Conservation (phyloP, 441 rosid species). For the Cnidoscolus chayamansa region DNA sequence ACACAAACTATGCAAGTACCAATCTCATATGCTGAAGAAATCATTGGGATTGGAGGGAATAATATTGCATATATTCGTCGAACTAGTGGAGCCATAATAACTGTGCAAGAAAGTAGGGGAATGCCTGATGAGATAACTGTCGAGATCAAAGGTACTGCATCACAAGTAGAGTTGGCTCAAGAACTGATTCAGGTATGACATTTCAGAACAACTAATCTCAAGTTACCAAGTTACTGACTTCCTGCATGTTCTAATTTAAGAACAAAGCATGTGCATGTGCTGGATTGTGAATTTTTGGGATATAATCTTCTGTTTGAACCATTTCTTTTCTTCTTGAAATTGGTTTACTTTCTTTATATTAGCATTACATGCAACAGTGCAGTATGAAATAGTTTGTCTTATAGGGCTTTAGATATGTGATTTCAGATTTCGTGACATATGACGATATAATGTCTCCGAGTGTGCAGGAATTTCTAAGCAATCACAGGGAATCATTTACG, state of each 20-base stretch:
- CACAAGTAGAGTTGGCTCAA: constrained; percentile 49
- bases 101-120: constrained; percentile 39
- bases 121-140: constrained; percentile 41
- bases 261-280: background rate
- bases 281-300: background rate
- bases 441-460: background rate
- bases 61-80: constrained; percentile 47
- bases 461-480: constrained; percentile 37
- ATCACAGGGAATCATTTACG: constrained; percentile 33
- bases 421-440: background rate
- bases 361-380: too few relatives aligned
- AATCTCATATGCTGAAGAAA: constrained; percentile 49
- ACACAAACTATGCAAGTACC: constrained; percentile 55
- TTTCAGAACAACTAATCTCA: background rate
- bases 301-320: background rate
- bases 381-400: background rate
- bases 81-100: constrained; percentile 40
- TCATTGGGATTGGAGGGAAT: constrained; percentile 46
- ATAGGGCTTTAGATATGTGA: background rate
- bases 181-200: constrained; percentile 38
- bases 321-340: background rate
- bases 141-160: constrained; percentile 43
- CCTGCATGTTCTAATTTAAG: background rate
- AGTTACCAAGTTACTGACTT: background rate
- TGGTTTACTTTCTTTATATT: background rate